Conservation (phyloP, 225 moss, liverwort and hornwort species). For the Anthoceros angustus region DNA sequence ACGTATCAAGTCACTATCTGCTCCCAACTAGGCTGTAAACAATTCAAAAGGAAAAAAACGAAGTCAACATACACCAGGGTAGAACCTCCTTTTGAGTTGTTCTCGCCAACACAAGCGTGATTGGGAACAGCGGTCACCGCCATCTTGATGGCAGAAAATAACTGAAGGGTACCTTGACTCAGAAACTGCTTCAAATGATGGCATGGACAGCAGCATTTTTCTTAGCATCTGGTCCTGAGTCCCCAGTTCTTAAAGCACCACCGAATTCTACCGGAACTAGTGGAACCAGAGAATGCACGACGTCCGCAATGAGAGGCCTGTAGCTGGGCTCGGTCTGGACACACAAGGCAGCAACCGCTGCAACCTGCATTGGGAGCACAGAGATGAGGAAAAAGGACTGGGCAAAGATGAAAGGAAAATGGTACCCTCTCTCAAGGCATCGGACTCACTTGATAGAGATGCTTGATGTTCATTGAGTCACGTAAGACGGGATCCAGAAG, state of each 20-base stretch:
- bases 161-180: no score
- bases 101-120: no score
- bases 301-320: slow-evolving; percentile 51
- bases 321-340: slow-evolving; percentile 56
- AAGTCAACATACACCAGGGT: no score
- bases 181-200: no score
- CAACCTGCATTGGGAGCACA: slow-evolving; percentile 27
- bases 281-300: slow-evolving; percentile 52
- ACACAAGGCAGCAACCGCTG: slow-evolving; percentile 54
- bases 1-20: no score
- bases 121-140: no score
- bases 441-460: slow-evolving; percentile 45
- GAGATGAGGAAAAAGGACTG: background rate
- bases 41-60: no score
- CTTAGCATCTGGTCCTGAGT: background rate
- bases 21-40: no score
- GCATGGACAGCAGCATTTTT: background rate
- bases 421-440: background rate
- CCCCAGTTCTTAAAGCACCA: slow-evolving; percentile 20
- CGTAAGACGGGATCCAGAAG: slow-evolving; percentile 28
- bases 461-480: slow-evolving; percentile 36
- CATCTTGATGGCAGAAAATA: no score
- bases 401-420: background rate
- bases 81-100: no score
- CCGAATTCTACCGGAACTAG: slow-evolving; percentile 48